A percentile compares a stretch with the other conserved stretches of the same genome.
Conservation (phyloP, 352 stramenopile genomes). For the Peronospora belbahrii region DNA sequence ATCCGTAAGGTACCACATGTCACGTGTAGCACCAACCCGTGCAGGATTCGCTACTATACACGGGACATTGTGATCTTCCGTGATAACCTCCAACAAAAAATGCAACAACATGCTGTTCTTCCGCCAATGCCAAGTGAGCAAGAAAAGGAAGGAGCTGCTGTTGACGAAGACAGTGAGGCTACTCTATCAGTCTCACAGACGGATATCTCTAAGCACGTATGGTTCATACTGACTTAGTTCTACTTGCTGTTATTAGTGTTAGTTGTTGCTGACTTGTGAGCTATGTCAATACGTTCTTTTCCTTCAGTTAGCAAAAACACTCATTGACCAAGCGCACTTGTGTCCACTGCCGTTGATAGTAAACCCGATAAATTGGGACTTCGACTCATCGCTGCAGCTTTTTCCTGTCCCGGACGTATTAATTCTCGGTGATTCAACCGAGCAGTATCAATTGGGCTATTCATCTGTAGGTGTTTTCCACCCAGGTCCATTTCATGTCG, state of each 20-base stretch:
- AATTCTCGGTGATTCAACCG: constrained; percentile 73
- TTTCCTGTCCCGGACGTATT: constrained; percentile 90
- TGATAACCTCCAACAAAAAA: constrained; percentile 88
- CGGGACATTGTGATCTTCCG: constrained; percentile 92
- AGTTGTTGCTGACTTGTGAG: constrained; percentile 1
- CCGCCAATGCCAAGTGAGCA: constrained; percentile 40
- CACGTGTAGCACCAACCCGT: constrained; percentile 88
- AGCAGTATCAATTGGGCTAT: constrained; percentile 80
- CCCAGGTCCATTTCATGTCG: constrained; percentile 71
- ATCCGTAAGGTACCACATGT: constrained; percentile 62
- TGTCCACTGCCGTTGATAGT: constrained; percentile 82
- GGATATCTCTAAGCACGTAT: constrained; percentile 78
- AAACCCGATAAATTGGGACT: constrained; percentile 91
- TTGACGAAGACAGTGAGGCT: constrained; percentile 18
- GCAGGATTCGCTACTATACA: constrained; percentile 88
- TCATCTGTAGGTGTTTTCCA: constrained; percentile 76
- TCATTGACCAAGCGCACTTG: constrained; percentile 92
- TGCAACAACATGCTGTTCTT: constrained; percentile 82
- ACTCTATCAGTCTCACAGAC: constrained; percentile 32
- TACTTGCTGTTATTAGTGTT: neutral
- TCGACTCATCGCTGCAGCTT: constrained; percentile 87
- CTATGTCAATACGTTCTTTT: neutral
- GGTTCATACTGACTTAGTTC: constrained; percentile 6
- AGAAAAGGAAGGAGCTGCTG: constrained; percentile 20
- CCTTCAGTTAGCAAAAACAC: constrained; percentile 72